Conservation (phyloP, 768 basidiomycete species). For the Mrakia blollopis region DNA sequence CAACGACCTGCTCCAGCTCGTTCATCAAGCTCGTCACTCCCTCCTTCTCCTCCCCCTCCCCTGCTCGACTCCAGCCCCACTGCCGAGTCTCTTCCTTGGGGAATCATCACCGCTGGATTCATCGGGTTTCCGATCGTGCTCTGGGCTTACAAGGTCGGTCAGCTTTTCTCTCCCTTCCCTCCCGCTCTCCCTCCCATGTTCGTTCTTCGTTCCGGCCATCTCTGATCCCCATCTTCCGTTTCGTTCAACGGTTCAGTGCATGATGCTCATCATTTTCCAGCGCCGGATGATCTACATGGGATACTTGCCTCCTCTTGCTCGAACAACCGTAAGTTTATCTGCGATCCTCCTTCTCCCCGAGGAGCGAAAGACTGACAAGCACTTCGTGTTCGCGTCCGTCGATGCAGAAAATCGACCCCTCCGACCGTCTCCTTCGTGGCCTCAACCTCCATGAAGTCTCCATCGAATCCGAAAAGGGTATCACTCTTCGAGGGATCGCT, state of each 20-base stretch:
- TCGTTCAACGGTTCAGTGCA: constrained; percentile 43
- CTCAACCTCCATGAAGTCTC: constrained; percentile 42
- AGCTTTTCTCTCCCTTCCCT: background rate
- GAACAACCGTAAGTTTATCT: constrained; percentile 30
- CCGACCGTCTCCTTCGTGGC: constrained; percentile 31
- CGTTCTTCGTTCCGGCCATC: too few species aligned
- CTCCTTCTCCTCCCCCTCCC: background rate
- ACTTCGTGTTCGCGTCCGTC: background rate
- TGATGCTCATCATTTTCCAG: constrained; percentile 50
- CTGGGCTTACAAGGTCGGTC: constrained; percentile 49
- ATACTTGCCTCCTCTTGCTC: constrained; percentile 49
- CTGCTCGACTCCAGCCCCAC: background rate
- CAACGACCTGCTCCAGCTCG: background rate
- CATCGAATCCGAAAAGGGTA: constrained; percentile 36
- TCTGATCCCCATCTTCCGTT: too few species aligned
- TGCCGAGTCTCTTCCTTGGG: constrained; percentile 16
- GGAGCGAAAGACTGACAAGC: background rate
- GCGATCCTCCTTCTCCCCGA: background rate
- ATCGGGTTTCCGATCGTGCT: constrained; percentile 47
- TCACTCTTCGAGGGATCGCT: constrained; percentile 40
- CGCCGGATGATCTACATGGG: constrained; percentile 55
- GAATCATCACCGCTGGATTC: constrained; percentile 37
- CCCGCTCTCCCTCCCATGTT: background rate
- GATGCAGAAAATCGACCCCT: constrained; percentile 15
- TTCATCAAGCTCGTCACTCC: background rate